A percentile compares a stretch with the other conserved stretches of the same genome.
Evolutionary conservation across 1,139 yeast species (phyloP).

Genomic region (Protomyces lactucae-debilis): DNA sequence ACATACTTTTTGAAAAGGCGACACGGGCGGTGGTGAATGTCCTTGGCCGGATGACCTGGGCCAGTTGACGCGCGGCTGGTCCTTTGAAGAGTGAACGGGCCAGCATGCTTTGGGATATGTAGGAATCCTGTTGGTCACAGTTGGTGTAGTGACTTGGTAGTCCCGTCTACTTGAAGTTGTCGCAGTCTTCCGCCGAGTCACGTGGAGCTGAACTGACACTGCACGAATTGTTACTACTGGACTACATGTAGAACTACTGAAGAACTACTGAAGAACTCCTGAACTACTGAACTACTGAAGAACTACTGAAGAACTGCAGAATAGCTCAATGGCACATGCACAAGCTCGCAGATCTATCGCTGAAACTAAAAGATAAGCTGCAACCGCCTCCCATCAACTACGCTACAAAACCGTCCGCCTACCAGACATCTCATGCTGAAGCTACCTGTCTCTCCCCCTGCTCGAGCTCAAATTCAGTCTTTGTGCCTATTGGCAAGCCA

Average conservation of each 20-base stretch:
- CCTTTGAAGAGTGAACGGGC: not conserved
- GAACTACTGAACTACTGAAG: not conserved
- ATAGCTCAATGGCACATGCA: not conserved
- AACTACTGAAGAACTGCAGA: not conserved
- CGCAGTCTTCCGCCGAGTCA: too few relatives aligned
- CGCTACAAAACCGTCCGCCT: conserved; percentile 4
- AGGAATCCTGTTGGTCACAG: too few relatives aligned
- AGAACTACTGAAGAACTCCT: too few relatives aligned
- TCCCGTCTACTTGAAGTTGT: too few relatives aligned
- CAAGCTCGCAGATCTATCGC: not conserved
- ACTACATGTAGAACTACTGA: too few relatives aligned
- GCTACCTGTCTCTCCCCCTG: not conserved
- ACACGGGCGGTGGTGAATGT: not conserved
- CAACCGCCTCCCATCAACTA: conserved; percentile 11
- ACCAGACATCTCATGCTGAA: not conserved
- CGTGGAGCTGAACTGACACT: too few relatives aligned
- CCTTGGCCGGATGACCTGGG: not conserved
- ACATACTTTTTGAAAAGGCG: not conserved
- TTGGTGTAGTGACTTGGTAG: too few relatives aligned
- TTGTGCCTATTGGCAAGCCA: not conserved
- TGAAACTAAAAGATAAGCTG: not conserved
- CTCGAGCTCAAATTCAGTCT: not conserved
- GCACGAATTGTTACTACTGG: too few relatives aligned
- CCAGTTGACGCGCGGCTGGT: not conserved
- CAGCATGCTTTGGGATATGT: not conserved